Base-by-base conservation (phyloP, 768 basidiomycete species). In the Boletus speciosus region DNA sequence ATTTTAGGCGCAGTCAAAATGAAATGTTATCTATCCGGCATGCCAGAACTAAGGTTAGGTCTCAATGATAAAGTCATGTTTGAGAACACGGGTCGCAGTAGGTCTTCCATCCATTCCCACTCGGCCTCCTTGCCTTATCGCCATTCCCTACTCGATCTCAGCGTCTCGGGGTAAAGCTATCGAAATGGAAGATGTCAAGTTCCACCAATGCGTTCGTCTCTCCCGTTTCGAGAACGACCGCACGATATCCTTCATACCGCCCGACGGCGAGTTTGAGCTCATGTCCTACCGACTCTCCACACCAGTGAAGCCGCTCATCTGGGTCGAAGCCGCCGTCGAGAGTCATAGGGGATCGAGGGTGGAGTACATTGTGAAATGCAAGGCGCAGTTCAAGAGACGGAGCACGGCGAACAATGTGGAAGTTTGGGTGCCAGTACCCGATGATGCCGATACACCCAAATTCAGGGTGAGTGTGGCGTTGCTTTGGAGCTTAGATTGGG, bases 61-160 rank as follows among this genome's bases (percentile, higher is more conserved):
- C 77, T 99, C 52, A 99, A 99, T 72, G 96, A 99, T 76, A 98
- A 98, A 73, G 94, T 98, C 70, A 98, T 99, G 96, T 98, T 98
- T 64, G 97, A 99, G 72, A 91, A 80, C 66, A 98, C 96, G 2
- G 96, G 96, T 19, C 81, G 97, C 63, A 93, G 93, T 95, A 68
- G 66, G 90, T 78, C 34, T 14, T 49, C 4, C 5, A 27, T 27
- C 49, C n/a, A 12, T 6, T 19, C 25, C 10, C 6, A 2, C 9
- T 21, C n/a, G 21, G 1, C n/a, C 6, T 6, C 29, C 36, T 32
- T 41, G 10, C 29, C 38, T 48, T 34, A 27, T 10, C 8, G 9
- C 47, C 31, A 27, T 7, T 6, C 11, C 49, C 31, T 46, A 36
- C 29, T 29, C 12, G 31, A 45, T 42, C 38, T 8, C 16, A 54